phyloP scores from a whole-genome alignment of 352 stramenopile species.

The Phytophthora crassamura region DNA sequence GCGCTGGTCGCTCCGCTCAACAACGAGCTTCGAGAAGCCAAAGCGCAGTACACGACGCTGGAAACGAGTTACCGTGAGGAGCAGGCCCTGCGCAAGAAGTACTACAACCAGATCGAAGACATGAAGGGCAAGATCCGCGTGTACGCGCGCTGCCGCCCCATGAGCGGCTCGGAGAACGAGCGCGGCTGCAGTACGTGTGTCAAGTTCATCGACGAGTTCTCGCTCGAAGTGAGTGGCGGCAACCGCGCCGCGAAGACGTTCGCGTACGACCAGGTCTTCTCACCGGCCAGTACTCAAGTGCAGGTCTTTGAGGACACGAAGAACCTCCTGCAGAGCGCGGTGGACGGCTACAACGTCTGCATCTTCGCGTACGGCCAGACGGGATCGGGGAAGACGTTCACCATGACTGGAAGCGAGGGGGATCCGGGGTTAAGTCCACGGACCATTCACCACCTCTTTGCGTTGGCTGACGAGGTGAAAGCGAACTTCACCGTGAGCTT shows the following conservation, averaged over 20 bases:
- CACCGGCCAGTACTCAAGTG: constrained; percentile 71
- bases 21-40: constrained; percentile 46
- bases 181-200: constrained; percentile 73
- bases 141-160: constrained; percentile 91
- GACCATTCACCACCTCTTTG: constrained; percentile 89
- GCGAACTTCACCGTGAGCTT: constrained; percentile 73
- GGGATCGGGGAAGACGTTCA: constrained; percentile 87
- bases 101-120: constrained; percentile 96
- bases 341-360: constrained; percentile 97
- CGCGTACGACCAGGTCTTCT: constrained; percentile 92
- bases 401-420: constrained; percentile 79
- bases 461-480: constrained; percentile 58
- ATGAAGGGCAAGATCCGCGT: constrained; percentile 97
- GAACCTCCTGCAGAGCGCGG: constrained; percentile 88
- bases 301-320: constrained; percentile 94
- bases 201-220: constrained; percentile 84
- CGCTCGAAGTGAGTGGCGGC: constrained; percentile 81
- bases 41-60: constrained; percentile 52
- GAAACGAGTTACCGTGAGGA: constrained; percentile 89
- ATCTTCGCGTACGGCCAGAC: constrained; percentile 99
- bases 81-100: constrained; percentile 93
- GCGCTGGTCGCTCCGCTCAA: constrained; percentile 57
- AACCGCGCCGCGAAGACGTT: constrained; percentile 88
- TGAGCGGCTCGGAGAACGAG: constrained; percentile 89
- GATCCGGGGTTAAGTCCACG: constrained; percentile 88